Base-by-base conservation (phyloP, 768 basidiomycete species). In the Russula sp. region DNA sequence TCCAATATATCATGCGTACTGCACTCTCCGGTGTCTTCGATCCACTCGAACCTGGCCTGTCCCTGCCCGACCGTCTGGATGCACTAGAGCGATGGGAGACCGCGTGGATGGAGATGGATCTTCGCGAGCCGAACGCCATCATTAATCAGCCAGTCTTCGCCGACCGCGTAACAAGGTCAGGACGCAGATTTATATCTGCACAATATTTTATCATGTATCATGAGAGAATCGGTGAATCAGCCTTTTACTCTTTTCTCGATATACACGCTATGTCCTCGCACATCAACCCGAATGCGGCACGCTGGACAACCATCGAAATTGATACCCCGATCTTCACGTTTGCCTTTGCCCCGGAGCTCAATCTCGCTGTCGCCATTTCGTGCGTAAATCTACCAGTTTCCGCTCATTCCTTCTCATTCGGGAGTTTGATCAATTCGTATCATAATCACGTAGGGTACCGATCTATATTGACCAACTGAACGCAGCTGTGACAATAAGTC, bases 291-390 rank as follows among this genome's bases (percentile, higher is more conserved):
- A 30, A 57, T n/a, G 26, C 24, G 5, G 30, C 62, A 9, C 40
- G 22, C 2, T 63, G 62, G 62, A 63, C 62, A 1, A 58, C 49
- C 22, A 58, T 63, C n/a, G 30, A 63, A 2, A 26, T 58, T 30
- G 30, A 57, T n/a, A 20, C 28, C 62, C 56, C 3, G 28, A 40
- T 57, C 59, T 50, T 57, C 46, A 14, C 50, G 24, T 61, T 65
- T 32, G 60, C 49, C 5, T 65, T 65, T 24, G 54, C 64, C n/a
- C 50, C 64, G 30, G 64, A 65, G 16, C 49, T 65, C 24, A 26
- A 65, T 52, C 60, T 65, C 7, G 40, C 42, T 14, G 55, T 52
- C n/a, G 59, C 57, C 22, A 46, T 63, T 22, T 36, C 50, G 62
- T 63, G 30, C 50, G 62, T 63, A 58, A 18, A 5, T 22, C 46